Evolutionary conservation across 805 yeast species (phyloP), one percentile per base, ranked within the genome.

Genomic region (Kregervanrija pseudodelftensis): DNA sequence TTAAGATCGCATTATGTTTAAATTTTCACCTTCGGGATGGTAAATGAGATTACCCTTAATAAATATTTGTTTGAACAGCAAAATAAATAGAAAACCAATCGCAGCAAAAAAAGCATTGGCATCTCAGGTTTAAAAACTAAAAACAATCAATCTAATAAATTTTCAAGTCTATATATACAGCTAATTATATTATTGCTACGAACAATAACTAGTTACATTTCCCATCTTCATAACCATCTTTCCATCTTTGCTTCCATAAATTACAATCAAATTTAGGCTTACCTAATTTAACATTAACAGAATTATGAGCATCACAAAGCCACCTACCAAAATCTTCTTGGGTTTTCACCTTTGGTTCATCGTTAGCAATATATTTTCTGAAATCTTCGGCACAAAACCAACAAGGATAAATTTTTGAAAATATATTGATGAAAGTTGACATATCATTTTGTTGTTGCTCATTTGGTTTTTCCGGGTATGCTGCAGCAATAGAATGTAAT

Each of bases 261-360:
- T 80, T 70, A 57, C 98, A 91, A 60, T 91, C 89, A 59, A 93
- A 93, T 45, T 68, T 69, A 7, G 86, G 87, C 64, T 93, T 93
- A 1, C 95, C 95, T 28, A 91, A 61, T 61, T 89, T 90, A 14
- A 61, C 69, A 63, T 93, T 93, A n/a, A 93, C 98, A 33, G 77
- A 85, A 58, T 93, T 93, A 65, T 93, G 99, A 2, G 98, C 98
- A 49, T 80, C 85, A 66, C 98, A 93, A 44, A 93, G 67, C 99
- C 99, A 93, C 53, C 65, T 70, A 0, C 96, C 95, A 55, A 93
- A 78, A 44, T 78, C 83, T 43, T 88, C 95, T 53, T 85, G 87
- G 5, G 77, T 74, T 14, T 66, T 68, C 3, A 80, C 84, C 45
- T 68, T 69, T 14, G 87, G 85, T 53, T 74, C 79, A 36, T 71